These are phyloP conservation scores for Aureobasidium sp. DNA, from an alignment of 2,329 filamentous ascomycete species.

Conservation along the genomic window DNA sequence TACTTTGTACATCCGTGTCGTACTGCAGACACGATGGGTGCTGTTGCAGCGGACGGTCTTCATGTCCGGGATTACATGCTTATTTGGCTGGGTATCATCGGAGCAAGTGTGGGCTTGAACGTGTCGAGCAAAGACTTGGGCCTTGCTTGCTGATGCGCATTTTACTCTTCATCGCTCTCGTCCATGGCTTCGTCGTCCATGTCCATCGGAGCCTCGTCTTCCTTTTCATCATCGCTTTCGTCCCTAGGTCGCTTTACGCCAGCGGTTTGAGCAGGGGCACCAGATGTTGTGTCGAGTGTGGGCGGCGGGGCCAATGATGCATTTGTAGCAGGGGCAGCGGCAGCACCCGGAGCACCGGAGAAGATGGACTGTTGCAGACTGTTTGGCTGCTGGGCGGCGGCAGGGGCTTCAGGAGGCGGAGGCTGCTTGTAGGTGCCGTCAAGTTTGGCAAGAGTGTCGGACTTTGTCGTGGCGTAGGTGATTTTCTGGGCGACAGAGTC, in stretches of 20 bases:
- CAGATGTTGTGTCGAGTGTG: conserved; percentile 4
- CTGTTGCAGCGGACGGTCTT: conserved; percentile 33
- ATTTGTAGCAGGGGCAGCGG: conserved; percentile 3
- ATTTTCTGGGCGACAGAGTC: conserved; percentile 58
- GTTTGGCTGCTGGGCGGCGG: conserved; percentile 23
- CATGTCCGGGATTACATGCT: conserved; percentile 64
- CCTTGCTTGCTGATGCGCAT: neutral
- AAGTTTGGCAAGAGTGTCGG: conserved; percentile 79
- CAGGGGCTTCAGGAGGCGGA: conserved; percentile 26
- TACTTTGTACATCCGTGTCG: conserved; percentile 94
- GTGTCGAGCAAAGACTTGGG: conserved; percentile 45
- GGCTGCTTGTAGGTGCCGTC: conserved; percentile 82
- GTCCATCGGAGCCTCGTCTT: conserved; percentile 25
- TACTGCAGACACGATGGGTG: conserved; percentile 71
- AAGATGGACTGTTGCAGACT: conserved; percentile 73
- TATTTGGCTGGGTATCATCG: conserved; percentile 83
- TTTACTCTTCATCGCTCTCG: conserved; percentile 53
- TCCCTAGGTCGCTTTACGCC: conserved; percentile 51
- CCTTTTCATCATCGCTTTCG: conserved; percentile 36
- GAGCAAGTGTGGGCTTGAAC: conserved; percentile 70
- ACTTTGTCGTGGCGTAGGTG: conserved; percentile 83
- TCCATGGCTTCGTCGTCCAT: conserved; percentile 31
- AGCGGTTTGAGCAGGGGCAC: conserved; percentile 30
- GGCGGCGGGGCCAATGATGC: conserved; percentile 18
- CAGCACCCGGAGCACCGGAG: conserved; percentile 25